Evolutionary conservation across 768 basidiomycete species (phyloP), one percentile per base, ranked within the genome.

Genomic region (Psilocybe subaeruginosa): DNA sequence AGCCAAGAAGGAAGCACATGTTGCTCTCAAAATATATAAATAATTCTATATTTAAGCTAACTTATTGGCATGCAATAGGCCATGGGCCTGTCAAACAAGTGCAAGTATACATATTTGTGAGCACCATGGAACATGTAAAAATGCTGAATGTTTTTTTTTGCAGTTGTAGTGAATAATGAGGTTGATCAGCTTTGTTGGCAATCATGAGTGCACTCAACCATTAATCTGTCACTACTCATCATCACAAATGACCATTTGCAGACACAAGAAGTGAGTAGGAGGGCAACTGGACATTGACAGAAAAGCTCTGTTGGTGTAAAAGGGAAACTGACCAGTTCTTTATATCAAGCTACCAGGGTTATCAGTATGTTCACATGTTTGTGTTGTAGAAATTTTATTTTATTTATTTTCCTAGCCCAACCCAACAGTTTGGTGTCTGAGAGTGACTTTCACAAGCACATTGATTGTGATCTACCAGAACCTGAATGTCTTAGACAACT

Each of bases 371-470:
- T 49, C 48, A 56, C 43, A 33, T 23, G 9, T 37, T 53, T 11
- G 3, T 33, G 14, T 46, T 59, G 52, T 31, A 61, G 57, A 52
- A 29, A 51, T 33, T 50, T 49, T 52, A 41, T 58, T 51, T 58
- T 45, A 14, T 31, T 29, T 63, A 23, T 23, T 23, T 23, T 50
- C 62, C 41, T 66, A 92, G 91, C 89, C 14, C 89, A 91, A 73
- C 91, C 91, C 8, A 92, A 93, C 66, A 82, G 84, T 50, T 84
- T 87, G 0, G 90, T 93, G 5, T 79, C 84, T 0, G 84, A 91
- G 52, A 78, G 80, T 11, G 85, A 81, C 56, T 91, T 93, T 65
- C 90, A 87, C 73, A 92, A 92, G 70, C 91, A 93, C 63, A 91
- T 93, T 59, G 91, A 92, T 67, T 75, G 75, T 11, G 91, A 93